Evolutionary conservation across 2,329 filamentous ascomycete species (phyloP).

Genomic region (Microthyrium microscopicum): DNA sequence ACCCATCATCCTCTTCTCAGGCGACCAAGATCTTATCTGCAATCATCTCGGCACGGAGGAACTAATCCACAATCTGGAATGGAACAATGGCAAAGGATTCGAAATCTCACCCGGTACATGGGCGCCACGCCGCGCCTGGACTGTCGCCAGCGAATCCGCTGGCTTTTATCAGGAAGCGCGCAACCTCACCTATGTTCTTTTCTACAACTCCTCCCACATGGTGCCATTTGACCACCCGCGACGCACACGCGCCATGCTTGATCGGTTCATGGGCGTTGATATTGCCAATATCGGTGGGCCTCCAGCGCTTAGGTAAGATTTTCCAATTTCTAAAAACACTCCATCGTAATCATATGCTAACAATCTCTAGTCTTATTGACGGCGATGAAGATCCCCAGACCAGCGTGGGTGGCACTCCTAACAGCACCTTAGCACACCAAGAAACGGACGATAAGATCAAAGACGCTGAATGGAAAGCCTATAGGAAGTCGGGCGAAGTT

Average conservation of each 20-base stretch:
- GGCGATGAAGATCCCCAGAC: slow-evolving; percentile 69
- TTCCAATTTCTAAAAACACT: too few relatives aligned
- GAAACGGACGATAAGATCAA: slow-evolving; percentile 58
- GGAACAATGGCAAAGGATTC: slow-evolving; percentile 85
- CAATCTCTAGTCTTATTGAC: slow-evolving; percentile 69
- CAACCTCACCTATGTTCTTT: slow-evolving; percentile 88
- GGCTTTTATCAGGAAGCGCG: slow-evolving; percentile 90
- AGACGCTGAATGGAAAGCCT: slow-evolving; percentile 75
- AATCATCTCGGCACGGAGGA: slow-evolving; percentile 91
- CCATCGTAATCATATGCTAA: too few relatives aligned
- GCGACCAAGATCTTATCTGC: slow-evolving; percentile 87
- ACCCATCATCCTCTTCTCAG: slow-evolving; percentile 75
- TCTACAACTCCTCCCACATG: slow-evolving; percentile 96
- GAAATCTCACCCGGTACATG: slow-evolving; percentile 73
- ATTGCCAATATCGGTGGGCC: slow-evolving; percentile 72
- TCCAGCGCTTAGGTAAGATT: too few relatives aligned
- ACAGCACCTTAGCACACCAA: slow-evolving; percentile 49
- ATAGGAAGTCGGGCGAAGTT: slow-evolving; percentile 72
- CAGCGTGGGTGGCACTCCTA: slow-evolving; percentile 57
- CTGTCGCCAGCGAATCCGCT: slow-evolving; percentile 72
- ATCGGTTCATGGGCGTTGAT: slow-evolving; percentile 88
- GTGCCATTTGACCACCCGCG: slow-evolving; percentile 87
- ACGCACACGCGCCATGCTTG: slow-evolving; percentile 84
- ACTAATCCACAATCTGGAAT: slow-evolving; percentile 76
- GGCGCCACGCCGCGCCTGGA: slow-evolving; percentile 88